Conservation (phyloP, 169 alveolate species). For the Cryptosporidium parvum region DNA sequence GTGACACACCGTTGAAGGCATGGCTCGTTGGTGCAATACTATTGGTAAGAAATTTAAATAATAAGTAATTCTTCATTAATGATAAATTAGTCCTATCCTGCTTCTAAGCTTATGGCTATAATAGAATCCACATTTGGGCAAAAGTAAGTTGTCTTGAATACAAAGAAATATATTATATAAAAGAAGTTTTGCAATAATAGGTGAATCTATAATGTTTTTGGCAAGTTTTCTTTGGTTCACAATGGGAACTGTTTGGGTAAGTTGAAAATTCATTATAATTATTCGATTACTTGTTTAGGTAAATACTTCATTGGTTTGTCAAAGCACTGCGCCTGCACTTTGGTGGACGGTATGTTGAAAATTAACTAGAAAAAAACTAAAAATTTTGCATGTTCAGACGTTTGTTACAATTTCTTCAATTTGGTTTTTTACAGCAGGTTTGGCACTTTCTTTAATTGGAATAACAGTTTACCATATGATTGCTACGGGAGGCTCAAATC, state of each 20-base stretch:
- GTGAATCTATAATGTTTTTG: constrained; percentile 35
- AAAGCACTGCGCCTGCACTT: constrained; percentile 70
- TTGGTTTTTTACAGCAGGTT: constrained; percentile 72
- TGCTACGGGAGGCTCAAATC: constrained; percentile 68
- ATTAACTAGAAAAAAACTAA: background rate
- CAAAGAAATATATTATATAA: background rate
- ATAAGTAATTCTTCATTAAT: background rate
- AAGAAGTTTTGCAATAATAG: constrained; percentile 47
- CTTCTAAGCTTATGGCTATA: constrained; percentile 29
- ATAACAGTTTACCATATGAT: constrained; percentile 73
- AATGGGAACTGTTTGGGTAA: constrained; percentile 75
- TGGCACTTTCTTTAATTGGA: constrained; percentile 71
- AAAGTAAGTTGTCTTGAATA: constrained; percentile 25
- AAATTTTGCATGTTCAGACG: constrained; percentile 7
- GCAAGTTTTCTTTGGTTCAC: constrained; percentile 74
- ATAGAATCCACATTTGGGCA: constrained; percentile 56
- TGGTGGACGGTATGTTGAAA: constrained; percentile 76
- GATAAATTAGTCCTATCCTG: constrained; percentile 50
- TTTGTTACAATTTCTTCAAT: constrained; percentile 67
- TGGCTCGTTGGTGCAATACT: constrained; percentile 68
- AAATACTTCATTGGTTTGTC: constrained; percentile 65
- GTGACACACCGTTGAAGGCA: constrained; percentile 71
- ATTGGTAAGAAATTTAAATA: constrained; percentile 36
- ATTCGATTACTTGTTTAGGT: constrained; percentile 16
- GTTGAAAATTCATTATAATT: constrained; percentile 1